Evolutionary conservation across 2,329 filamentous ascomycete genomes (phyloP), one percentile per base, ranked within the genome.

Genomic region (Aspergillus pseudotamarii): DNA sequence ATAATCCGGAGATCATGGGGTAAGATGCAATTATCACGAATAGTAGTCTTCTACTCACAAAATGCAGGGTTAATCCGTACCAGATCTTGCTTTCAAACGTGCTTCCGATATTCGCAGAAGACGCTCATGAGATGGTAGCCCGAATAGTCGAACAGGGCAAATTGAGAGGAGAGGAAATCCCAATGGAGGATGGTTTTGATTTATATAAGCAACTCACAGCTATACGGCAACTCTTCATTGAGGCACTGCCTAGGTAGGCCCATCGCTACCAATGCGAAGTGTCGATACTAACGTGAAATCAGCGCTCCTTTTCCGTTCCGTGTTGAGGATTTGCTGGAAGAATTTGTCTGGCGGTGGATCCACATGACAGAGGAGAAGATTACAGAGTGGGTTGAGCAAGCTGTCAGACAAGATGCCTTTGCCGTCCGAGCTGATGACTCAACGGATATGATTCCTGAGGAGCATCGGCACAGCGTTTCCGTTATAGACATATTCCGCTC

Each of bases 321-420:
- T 68, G 86, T 99, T 50, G 95, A 99, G 78, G 87, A 89, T 48
- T 82, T 96, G 19, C 84, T 99, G 21, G 91, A 94, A 65, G 90
- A 92, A 41, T 99, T 98, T 76, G 95, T 98, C 6, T 98, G 94
- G 94, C 89, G 93, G 63, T 99, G 94, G 94, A 92, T 99, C 66
- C 85, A 86, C 59, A 87, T 89, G 66, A 93, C 93, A 9, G 93
- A 98, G 71, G 82, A 83, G 38, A 93, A 90, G 73, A 89, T 97
- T 72, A 84, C 91, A 65, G 88, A 89, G 28, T 95, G 95, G 82
- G 91, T 98, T 45, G 93, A 96, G 54, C 88, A 94, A 71, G 94
- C 95, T 10, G 90, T 97, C 77, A 94, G 93, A 75, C 92, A 96
- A 70, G 95, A 99, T 75, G 81, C 88, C 62, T 99, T 98, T 78